phyloP scores from a whole-genome alignment of 2,329 filamentous ascomycete species.

The Dissoconium aciculare region DNA sequence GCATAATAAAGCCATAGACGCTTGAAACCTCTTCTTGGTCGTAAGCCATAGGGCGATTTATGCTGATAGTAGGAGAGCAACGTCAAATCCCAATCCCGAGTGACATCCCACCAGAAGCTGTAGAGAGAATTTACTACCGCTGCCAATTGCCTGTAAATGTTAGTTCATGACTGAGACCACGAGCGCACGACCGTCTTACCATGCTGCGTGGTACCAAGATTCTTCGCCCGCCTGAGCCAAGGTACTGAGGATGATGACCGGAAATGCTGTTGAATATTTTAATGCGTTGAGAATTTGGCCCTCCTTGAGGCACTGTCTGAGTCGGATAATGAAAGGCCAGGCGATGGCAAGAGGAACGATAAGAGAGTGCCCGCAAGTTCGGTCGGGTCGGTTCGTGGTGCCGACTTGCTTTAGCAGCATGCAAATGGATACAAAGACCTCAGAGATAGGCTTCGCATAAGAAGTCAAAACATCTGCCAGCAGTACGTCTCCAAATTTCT shows the following conservation, averaged over 20 bases:
- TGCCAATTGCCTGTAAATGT: conserved; percentile 14
- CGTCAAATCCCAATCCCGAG: conserved; percentile 91
- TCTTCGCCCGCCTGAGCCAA: conserved; percentile 25
- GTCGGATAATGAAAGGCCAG: conserved; percentile 67
- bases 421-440: conserved; percentile 76
- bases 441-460: conserved; percentile 82
- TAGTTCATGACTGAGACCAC: conserved; percentile 6
- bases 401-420: conserved; percentile 62
- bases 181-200: background rate
- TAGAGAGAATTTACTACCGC: conserved; percentile 67
- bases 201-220: background rate
- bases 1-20: conserved; percentile 63
- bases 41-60: conserved; percentile 60
- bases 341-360: conserved; percentile 74
- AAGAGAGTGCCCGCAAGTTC: conserved; percentile 62
- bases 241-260: conserved; percentile 57
- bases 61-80: conserved; percentile 53
- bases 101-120: conserved; percentile 97
- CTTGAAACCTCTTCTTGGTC: conserved; percentile 58
- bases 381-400: conserved; percentile 66
- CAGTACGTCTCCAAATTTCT: conserved; percentile 88
- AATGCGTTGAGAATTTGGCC: conserved; percentile 74
- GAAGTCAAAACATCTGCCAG: conserved; percentile 89
- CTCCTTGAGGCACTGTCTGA: conserved; percentile 85
- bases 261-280: conserved; percentile 90